Percentiles rank a stretch among this genome's conserved stretches.
These are phyloP conservation scores for Ceratocystis harringtonii DNA, from an alignment of 2,329 filamentous ascomycete species.

Conservation along the genomic window DNA sequence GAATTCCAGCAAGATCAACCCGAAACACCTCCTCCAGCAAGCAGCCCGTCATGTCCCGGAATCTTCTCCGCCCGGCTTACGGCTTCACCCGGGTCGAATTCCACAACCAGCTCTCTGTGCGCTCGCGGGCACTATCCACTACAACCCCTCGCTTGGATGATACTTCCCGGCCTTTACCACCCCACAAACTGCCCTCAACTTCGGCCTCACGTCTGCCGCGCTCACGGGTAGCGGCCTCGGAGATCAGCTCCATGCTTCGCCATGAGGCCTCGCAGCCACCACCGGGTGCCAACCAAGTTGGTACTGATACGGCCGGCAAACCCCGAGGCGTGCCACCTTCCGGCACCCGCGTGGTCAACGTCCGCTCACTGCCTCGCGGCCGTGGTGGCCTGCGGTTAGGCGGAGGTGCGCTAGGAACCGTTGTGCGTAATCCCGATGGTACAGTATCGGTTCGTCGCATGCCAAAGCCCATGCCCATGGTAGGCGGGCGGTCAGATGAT, in stretches of 20 bases:
- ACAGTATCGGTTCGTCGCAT: constrained; percentile 13
- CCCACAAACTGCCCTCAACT: constrained; percentile 16
- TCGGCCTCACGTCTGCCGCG: constrained; percentile 21
- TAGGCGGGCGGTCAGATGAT: constrained; percentile 16
- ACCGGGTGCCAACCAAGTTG: background rate
- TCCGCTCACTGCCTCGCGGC: constrained; percentile 27
- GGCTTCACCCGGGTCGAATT: constrained; percentile 11
- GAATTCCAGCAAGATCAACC: too few relatives aligned
- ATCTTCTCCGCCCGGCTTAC: constrained; percentile 16
- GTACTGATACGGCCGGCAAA: background rate
- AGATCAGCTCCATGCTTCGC: constrained; percentile 24
- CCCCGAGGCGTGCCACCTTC: background rate
- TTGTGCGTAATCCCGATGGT: constrained; percentile 13
- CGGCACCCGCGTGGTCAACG: constrained; percentile 26
- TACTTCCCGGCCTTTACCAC: constrained; percentile 12
- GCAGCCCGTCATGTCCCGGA: constrained; percentile 14
- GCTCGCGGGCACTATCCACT: constrained; percentile 25
- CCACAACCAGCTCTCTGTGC: constrained; percentile 7
- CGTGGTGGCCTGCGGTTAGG: constrained; percentile 20
- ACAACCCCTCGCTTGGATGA: constrained; percentile 22
- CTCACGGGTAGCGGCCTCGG: constrained; percentile 24
- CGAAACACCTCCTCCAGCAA: background rate
- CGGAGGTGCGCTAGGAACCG: constrained; percentile 16
- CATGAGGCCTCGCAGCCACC: constrained; percentile 12
- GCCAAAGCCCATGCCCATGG: background rate